Conservation (phyloP, 495 filamentous ascomycete genomes). For the Penicillium simplicissimum region DNA sequence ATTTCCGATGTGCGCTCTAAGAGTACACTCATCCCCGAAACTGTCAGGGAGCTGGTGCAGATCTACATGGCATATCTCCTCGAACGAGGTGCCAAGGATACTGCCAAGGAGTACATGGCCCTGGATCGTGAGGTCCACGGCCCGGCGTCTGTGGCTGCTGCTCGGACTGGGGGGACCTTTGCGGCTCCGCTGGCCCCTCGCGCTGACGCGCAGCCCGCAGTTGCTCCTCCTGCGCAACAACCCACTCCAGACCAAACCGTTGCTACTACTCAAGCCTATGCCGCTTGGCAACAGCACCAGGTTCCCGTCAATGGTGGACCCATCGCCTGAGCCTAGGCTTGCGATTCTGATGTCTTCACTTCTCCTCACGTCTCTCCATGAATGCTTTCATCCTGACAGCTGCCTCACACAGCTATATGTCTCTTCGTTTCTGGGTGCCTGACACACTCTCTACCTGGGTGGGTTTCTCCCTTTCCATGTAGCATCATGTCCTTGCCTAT, state of each 20-base stretch:
- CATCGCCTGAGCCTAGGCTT: conserved; percentile 12
- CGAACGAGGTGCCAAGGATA: conserved; percentile 76
- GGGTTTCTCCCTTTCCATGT: conserved; percentile 31
- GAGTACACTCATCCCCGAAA: conserved; percentile 65
- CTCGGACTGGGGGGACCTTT: conserved; percentile 35
- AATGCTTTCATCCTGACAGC: conserved; percentile 12
- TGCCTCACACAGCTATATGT: conserved; percentile 6
- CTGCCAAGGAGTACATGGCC: conserved; percentile 81
- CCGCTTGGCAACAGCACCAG: conserved; percentile 47
- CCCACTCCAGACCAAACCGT: conserved; percentile 25
- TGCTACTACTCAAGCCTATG: conserved; percentile 34
- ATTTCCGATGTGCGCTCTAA: conserved; percentile 73
- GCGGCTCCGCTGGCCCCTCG: conserved; percentile 16
- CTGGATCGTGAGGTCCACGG: conserved; percentile 89
- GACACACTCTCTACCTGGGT: conserved; percentile 23
- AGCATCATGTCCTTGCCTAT: conserved; percentile 33
- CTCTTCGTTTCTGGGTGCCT: conserved; percentile 11
- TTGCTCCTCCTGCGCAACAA: conserved; percentile 10
- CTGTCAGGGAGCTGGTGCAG: conserved; percentile 75
- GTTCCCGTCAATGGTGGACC: conserved; percentile 35
- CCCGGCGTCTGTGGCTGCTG: conserved; percentile 40
- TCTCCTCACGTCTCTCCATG: conserved; percentile 21
- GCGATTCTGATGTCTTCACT: not conserved
- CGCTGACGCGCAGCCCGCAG: conserved; percentile 17
- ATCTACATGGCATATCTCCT: conserved; percentile 84